Evolutionary conservation across 1,139 yeast species (phyloP), one percentile per base, ranked within the genome.

Genomic region (Candida albicans): DNA sequence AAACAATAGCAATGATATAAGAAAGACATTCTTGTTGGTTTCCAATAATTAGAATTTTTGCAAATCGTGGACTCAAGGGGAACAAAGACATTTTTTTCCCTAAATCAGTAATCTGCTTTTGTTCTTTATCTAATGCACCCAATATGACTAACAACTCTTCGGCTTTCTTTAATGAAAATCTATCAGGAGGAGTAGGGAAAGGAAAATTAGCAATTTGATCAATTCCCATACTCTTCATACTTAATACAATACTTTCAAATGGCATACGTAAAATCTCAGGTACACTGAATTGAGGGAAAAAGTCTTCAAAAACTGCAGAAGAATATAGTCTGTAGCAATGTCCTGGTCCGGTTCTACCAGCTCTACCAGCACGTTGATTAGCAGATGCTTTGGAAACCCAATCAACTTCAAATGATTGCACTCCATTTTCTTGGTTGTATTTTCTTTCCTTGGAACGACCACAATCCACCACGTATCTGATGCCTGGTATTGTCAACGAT

Each of bases 321-420:
- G 99, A 91, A 57, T 75, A 95, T 18, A 95, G 67, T 47, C 99
- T 73, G 62, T 95, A 95, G 62, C 97, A 89, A 58, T 95, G 99
- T 43, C 99, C 99, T 0, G 99, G 98, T 0, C 99, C 99, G 0
- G 98, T 93, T 79, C 99, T 87, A 61, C 99, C 99, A 41, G 99
- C 99, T 76, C 99, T 85, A 65, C 99, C 99, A 30, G 96, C 69
- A 68, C 99, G 78, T 70, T 95, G 99, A 52, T 82, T 95, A 0
- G 99, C 95, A 46, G 96, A 87, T 0, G 99, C 99, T 57, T 95
- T 90, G 33, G 96, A 86, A 11, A 93, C 75, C 98, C 98, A 95
- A 46, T 82, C 88, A 41, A 95, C 77, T 58, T 87, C 95, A 64
- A 87, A 95, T 46, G 96, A 87, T 63, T 93, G 98, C 25, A 93